Evolutionary conservation across 768 basidiomycete species (phyloP).

Genomic region (Suillus hirtellus): DNA sequence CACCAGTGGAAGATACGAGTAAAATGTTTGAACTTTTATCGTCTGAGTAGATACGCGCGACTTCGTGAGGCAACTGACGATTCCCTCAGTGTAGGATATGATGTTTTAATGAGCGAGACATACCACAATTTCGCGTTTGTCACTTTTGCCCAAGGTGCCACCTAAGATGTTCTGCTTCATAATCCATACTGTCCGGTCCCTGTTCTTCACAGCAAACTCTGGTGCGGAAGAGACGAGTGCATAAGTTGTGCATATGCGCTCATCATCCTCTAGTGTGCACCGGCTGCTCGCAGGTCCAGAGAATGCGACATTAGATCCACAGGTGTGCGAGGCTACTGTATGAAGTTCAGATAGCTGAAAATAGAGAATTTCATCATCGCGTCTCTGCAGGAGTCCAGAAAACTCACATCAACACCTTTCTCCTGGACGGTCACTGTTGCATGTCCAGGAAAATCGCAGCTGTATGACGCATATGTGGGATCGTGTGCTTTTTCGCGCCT

Average conservation of each 20-base stretch:
- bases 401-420: constrained; percentile 72
- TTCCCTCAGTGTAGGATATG: constrained; percentile 12
- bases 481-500: not conserved
- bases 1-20: constrained; percentile 35
- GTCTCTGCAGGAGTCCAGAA: constrained; percentile 5
- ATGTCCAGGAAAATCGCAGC: constrained; percentile 45
- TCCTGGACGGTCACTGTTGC: constrained; percentile 69
- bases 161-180: constrained; percentile 59
- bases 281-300: constrained; percentile 56
- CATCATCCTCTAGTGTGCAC: constrained; percentile 32
- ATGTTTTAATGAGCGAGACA: constrained; percentile 25
- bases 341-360: constrained; percentile 63
- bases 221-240: constrained; percentile 51
- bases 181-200: constrained; percentile 56
- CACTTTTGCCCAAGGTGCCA: constrained; percentile 28
- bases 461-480: constrained; percentile 23
- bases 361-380: constrained; percentile 12
- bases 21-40: constrained; percentile 31
- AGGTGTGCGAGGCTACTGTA: constrained; percentile 65
- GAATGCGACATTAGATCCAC: constrained; percentile 66
- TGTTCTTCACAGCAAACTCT: constrained; percentile 41
- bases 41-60: constrained; percentile 39
- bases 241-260: constrained; percentile 51
- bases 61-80: constrained; percentile 44
- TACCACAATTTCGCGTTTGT: constrained; percentile 48